phyloP scores from a whole-genome alignment of 371 early-diverging fungal species.

The Mucor plumbeus region DNA sequence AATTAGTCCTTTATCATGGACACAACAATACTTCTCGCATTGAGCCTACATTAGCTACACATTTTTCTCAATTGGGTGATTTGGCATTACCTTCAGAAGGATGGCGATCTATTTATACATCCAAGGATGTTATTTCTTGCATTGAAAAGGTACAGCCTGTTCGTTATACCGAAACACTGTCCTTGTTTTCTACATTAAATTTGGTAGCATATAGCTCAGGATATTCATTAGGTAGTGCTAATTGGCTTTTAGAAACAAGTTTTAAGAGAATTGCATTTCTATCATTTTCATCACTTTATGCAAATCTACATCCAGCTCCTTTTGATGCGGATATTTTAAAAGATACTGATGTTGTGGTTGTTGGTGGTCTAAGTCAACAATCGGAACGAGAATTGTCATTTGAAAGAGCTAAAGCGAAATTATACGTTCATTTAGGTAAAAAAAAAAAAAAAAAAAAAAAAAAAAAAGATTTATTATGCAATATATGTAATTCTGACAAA shows the following conservation, averaged over 20 bases:
- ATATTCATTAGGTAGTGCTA: slow-evolving; percentile 71
- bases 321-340: slow-evolving; percentile 66
- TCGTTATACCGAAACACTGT: slow-evolving; percentile 59
- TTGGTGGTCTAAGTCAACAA: slow-evolving; percentile 45
- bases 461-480: too few species aligned
- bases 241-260: slow-evolving; percentile 74
- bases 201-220: slow-evolving; percentile 70
- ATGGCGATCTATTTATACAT: slow-evolving; percentile 60
- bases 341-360: slow-evolving; percentile 61
- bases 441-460: slow-evolving; percentile 1
- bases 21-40: slow-evolving; percentile 27
- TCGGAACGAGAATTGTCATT: slow-evolving; percentile 17
- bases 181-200: slow-evolving; percentile 47
- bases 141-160: slow-evolving; percentile 71
- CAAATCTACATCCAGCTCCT: slow-evolving; percentile 71
- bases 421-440: slow-evolving; percentile 43
- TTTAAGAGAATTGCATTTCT: slow-evolving; percentile 68
- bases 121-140: slow-evolving; percentile 64
- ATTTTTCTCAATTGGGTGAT: slow-evolving; percentile 26
- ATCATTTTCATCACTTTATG: slow-evolving; percentile 66
- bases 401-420: slow-evolving; percentile 29
- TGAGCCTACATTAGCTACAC: slow-evolving; percentile 28
- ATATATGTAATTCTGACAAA: too few species aligned
- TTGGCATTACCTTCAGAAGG: slow-evolving; percentile 23
- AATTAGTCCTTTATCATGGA: slow-evolving; percentile 63